A percentile compares a stretch with the other conserved stretches of the same genome.
phyloP scores from a whole-genome alignment of 176 grass and related monocot species.

The Pharus latifolius region DNA sequence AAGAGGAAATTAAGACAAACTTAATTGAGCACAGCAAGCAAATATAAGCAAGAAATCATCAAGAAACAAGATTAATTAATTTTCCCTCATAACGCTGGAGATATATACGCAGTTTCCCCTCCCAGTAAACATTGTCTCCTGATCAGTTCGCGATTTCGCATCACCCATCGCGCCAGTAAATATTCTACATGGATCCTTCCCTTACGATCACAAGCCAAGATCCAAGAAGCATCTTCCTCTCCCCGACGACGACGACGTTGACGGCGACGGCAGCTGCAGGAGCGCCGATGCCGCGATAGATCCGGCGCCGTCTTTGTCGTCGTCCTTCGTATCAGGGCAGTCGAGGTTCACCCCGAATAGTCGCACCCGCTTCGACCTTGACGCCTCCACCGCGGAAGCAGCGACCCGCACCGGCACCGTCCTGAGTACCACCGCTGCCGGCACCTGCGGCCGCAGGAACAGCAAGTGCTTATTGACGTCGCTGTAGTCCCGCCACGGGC shows the following conservation, averaged over 20 bases:
- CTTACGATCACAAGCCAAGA: slow-evolving; percentile 57
- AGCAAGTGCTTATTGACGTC: slow-evolving; percentile 24
- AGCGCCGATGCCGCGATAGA: neutral
- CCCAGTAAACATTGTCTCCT: slow-evolving; percentile 14
- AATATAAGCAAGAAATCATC: slow-evolving; percentile 18
- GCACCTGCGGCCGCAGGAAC: slow-evolving; percentile 46
- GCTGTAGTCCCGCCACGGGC: slow-evolving; percentile 30
- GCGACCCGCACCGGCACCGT: slow-evolving; percentile 40
- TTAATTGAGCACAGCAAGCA: slow-evolving; percentile 9
- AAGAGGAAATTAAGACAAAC: neutral
- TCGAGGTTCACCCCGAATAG: slow-evolving; percentile 90
- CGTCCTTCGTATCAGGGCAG: slow-evolving; percentile 11
- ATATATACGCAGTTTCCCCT: slow-evolving; percentile 32
- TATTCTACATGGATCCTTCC: too few species aligned
- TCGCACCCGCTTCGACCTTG: slow-evolving; percentile 47
- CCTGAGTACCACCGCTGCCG: slow-evolving; percentile 49
- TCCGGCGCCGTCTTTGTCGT: neutral
- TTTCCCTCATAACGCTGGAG: slow-evolving; percentile 26
- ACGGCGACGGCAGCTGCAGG: slow-evolving; percentile 14
- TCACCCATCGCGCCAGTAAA: too few species aligned
- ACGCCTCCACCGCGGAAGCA: neutral
- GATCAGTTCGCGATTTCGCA: slow-evolving; percentile 16
- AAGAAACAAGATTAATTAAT: slow-evolving; percentile 28
- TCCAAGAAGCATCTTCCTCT: slow-evolving; percentile 62
- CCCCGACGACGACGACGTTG: slow-evolving; percentile 40